Conservation (phyloP, 495 filamentous ascomycete species). For the Daldinia bambusicola region DNA sequence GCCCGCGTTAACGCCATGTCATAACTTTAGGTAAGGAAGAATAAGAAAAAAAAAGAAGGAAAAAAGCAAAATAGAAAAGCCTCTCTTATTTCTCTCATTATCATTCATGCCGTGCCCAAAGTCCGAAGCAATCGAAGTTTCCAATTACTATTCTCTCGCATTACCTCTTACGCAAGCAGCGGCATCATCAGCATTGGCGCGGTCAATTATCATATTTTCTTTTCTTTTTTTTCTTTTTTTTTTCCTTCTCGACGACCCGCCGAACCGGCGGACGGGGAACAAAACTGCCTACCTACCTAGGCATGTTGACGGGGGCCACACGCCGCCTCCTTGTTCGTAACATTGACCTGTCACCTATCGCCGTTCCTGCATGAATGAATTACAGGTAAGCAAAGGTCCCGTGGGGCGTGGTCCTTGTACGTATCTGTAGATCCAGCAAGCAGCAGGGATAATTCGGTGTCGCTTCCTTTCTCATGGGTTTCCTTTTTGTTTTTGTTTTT, state of each 20-base stretch:
- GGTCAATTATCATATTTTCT: not conserved
- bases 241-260: conserved; percentile 4
- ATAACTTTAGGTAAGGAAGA: not conserved
- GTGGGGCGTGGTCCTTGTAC: conserved; percentile 9
- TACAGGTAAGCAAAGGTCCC: conserved; percentile 1
- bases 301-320: not conserved
- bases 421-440: conserved; percentile 3
- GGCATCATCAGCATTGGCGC: not conserved
- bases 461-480: not conserved
- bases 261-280: conserved; percentile 14
- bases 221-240: no score
- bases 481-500: conserved; percentile 1
- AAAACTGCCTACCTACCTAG: not conserved
- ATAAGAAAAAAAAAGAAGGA: no score
- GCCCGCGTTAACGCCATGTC: not conserved
- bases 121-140: not conserved
- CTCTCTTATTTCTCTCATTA: not conserved
- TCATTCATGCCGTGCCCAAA: not conserved
- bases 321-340: conserved; percentile 19
- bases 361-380: conserved; percentile 39
- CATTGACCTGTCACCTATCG: conserved; percentile 32
- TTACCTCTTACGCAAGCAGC: not conserved
- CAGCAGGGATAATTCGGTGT: not conserved
- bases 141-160: not conserved
- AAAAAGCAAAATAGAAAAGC: not conserved